Base-by-base conservation (phyloP, 2,329 filamentous ascomycete species). In the Exutisphaerella laricina region DNA sequence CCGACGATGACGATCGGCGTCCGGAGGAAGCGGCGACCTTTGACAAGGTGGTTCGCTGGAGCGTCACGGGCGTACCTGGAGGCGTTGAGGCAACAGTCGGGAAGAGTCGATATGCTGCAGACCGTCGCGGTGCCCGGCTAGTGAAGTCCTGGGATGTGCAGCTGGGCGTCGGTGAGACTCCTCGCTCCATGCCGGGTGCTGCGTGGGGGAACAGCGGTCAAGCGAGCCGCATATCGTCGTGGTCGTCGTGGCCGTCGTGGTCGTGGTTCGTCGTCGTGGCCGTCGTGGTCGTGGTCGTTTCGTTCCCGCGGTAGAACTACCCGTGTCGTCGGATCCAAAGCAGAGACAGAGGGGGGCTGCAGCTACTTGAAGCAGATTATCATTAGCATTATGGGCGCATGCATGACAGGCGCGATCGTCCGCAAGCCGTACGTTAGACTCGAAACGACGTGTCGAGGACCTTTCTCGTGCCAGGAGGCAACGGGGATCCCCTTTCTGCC, bases 51-150 rank as follows among this genome's bases (percentile, higher is more conserved):
- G 42, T 38, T 31, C 43, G 52, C 41, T 47, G 33, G 17, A 51
- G 44, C 22, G 47, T 43, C 5, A 51, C 50, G 16, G 57, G 56
- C 12, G 53, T 54, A 9, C 48, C 42, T 25, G 55, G 51, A 32
- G 55, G 57, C 13, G 53, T 58, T 12, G 55, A 47, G 25, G 56
- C 57, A 34, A 58, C 55, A 31, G 45, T 46, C 2, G 57, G 57
- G 39, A 60, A 60, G 8, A 60, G 43, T 29, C 56, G 51, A 44
- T 60, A 60, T 28, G 47, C 39, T 12, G 41, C 43, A 3, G 43
- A 38, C 36, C 39, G 45, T 34, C 46, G 49, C 18, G 32, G 41
- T 36, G 41, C 44, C 12, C 39, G 40, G 18, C 18, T 45, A 40
- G 13, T 38, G 39, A 23, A 18, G 28, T 45, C 17, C 21, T 31